phyloP scores from a whole-genome alignment of 2,329 filamentous ascomycete genomes.

The Colletotrichum graminicola region DNA sequence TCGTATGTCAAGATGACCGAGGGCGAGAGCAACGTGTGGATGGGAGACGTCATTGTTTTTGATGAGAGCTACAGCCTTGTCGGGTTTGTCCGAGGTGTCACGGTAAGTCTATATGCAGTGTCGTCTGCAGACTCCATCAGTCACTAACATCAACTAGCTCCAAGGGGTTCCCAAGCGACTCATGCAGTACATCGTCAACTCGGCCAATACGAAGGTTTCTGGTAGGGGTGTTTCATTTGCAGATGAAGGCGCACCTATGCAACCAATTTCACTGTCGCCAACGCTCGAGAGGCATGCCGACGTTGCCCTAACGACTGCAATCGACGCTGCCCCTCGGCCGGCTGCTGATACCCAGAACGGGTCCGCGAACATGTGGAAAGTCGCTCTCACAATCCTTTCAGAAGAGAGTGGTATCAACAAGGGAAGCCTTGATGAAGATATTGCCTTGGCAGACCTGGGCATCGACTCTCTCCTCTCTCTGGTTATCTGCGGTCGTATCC shows the following conservation, averaged over 20 bases:
- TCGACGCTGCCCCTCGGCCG: too few relatives aligned
- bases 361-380: constrained; percentile 52
- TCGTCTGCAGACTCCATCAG: too few relatives aligned
- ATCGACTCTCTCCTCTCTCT: constrained; percentile 72
- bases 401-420: constrained; percentile 66
- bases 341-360: too few relatives aligned
- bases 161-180: constrained; percentile 74
- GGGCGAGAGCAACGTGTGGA: constrained; percentile 61
- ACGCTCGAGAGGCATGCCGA: too few relatives aligned
- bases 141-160: constrained; percentile 54
- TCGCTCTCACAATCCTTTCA: constrained; percentile 66
- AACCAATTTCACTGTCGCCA: too few relatives aligned
- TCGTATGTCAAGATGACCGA: constrained; percentile 70
- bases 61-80: constrained; percentile 64
- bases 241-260: too few relatives aligned
- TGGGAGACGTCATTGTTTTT: constrained; percentile 65
- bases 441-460: constrained; percentile 67
- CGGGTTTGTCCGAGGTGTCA: constrained; percentile 65
- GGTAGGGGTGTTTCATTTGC: constrained; percentile 46
- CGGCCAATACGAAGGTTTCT: constrained; percentile 55
- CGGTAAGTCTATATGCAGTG: constrained; percentile 44
- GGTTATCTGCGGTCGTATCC: constrained; percentile 67
- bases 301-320: too few relatives aligned
- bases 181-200: constrained; percentile 71
- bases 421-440: constrained; percentile 67